Evolutionary conservation across 768 basidiomycete species (phyloP), one percentile per base, ranked within the genome.

Genomic region (Termitomyces sp.): DNA sequence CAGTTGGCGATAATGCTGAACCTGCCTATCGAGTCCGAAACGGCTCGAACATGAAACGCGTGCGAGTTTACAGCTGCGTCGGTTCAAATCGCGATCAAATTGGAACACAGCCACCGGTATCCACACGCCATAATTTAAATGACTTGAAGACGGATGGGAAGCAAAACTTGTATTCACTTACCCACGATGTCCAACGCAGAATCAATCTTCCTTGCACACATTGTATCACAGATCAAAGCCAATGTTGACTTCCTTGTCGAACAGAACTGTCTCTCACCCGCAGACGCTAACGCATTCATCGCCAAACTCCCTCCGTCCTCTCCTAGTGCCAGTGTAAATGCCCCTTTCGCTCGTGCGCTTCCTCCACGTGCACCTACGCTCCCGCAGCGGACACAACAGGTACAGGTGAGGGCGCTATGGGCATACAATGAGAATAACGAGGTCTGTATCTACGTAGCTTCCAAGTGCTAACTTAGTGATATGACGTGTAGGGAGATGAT

Each of bases 401-500:
- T 45, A 8, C 70, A 77, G 60, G 86, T 82, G 7, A 75, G 76
- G 43, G 87, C 85, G 1, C 53, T 85, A 0, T 89, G 87, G 88
- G 69, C 72, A 1, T 90, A 90, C 68, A 85, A 85, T 54, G 83
- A 84, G 62, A 70, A 80, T 51, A 81, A 81, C 50, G 60, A 68
- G 58, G 82, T 85, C 52, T 44, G 76, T 63, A n/a, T 50, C 28
- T 3, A n/a, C 54, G 14, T 56, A 30, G 30, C 46, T 12, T 54
- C 57, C 1, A 14, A n/a, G n/a, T 12, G 10, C 35, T 35, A 28
- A 21, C 30, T 43, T 3, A 5, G n/a, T 33, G 42, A 21, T 33
- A 23, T 53, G 4, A 17, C 10, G 7, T 31, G 5, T 65, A 93
- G 88, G 88, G 91, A 12, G 82, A 86, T n/a, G 93, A 96, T 66